A percentile compares a stretch with the other conserved stretches of the same genome.
Conservation (phyloP, 345 rosid genomes). For the Aethionema arabicum region DNA sequence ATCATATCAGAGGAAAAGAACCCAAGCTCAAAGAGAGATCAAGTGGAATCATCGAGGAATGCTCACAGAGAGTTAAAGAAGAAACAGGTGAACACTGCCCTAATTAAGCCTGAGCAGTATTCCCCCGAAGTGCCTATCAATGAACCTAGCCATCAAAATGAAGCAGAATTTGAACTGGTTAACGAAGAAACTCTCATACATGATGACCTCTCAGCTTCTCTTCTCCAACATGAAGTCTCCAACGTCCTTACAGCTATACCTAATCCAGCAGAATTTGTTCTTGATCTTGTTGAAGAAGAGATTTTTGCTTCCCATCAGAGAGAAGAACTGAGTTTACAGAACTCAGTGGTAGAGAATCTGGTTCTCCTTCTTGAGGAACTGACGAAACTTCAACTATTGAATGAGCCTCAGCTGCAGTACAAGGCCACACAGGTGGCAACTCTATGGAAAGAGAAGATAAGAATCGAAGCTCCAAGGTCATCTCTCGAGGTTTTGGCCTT, state of each 20-base stretch:
- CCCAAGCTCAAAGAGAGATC: not conserved
- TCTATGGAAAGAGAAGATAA: slow-evolving; percentile 2
- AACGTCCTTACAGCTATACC: not conserved
- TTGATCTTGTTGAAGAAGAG: slow-evolving; percentile 7
- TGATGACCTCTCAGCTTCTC: not conserved
- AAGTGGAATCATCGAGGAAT: not conserved
- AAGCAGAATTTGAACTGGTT: slow-evolving; percentile 5
- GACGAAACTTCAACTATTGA: not conserved
- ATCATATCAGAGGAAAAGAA: slow-evolving; percentile 14
- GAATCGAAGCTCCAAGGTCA: slow-evolving; percentile 12
- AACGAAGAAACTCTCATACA: not conserved
- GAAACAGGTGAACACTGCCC: not conserved
- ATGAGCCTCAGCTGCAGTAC: not conserved
- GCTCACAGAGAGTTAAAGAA: not conserved
- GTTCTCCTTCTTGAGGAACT: not conserved
- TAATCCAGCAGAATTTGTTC: slow-evolving; percentile 10
- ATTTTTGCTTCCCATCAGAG: not conserved
- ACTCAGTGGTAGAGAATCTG: slow-evolving; percentile 7
- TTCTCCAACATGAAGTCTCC: not conserved
- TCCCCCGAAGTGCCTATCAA: too few relatives aligned
- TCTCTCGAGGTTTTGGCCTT: slow-evolving; percentile 18
- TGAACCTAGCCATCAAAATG: not conserved
- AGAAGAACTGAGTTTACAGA: slow-evolving; percentile 5
- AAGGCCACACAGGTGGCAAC: slow-evolving; percentile 1
- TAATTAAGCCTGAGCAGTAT: not conserved